Conservation (phyloP, 805 yeast genomes). For the Candida methanosorbosa region DNA sequence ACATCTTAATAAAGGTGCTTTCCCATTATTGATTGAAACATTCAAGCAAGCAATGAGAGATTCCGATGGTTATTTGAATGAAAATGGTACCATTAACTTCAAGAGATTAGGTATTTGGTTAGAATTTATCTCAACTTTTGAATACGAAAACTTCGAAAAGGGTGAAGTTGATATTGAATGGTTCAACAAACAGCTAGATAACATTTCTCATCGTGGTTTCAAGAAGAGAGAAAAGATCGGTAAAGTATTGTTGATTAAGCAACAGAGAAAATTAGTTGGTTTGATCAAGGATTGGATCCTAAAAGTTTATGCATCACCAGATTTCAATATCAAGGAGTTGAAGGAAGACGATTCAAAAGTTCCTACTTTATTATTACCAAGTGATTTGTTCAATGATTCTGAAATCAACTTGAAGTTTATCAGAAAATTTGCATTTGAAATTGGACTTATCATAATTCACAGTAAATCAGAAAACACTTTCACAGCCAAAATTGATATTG, state of each 20-base stretch:
- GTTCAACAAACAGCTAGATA: constrained; percentile 81
- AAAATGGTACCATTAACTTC: constrained; percentile 74
- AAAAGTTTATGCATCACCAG: constrained; percentile 16
- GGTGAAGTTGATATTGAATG: constrained; percentile 81
- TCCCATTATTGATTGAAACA: constrained; percentile 83
- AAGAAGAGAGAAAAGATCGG: constrained; percentile 59
- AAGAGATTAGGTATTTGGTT: constrained; percentile 69
- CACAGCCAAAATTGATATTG: constrained; percentile 57
- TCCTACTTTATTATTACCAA: constrained; percentile 39
- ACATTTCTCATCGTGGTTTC: constrained; percentile 66
- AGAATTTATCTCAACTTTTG: constrained; percentile 67
- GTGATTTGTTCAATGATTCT: constrained; percentile 31
- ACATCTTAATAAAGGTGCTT: constrained; percentile 90
- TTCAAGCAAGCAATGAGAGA: constrained; percentile 72
- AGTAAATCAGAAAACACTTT: constrained; percentile 48
- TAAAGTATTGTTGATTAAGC: constrained; percentile 53
- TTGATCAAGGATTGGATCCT: constrained; percentile 41
- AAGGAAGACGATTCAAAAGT: constrained; percentile 29
- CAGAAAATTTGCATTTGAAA: constrained; percentile 54
- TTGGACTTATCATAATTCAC: constrained; percentile 60
- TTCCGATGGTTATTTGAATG: constrained; percentile 78
- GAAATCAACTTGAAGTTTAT: constrained; percentile 49
- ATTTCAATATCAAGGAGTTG: constrained; percentile 24
- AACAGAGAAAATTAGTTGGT: constrained; percentile 69
- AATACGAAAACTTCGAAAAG: constrained; percentile 77